phyloP scores from a whole-genome alignment of 208 protist genomes.

The Trypanosomatidae sp. region DNA sequence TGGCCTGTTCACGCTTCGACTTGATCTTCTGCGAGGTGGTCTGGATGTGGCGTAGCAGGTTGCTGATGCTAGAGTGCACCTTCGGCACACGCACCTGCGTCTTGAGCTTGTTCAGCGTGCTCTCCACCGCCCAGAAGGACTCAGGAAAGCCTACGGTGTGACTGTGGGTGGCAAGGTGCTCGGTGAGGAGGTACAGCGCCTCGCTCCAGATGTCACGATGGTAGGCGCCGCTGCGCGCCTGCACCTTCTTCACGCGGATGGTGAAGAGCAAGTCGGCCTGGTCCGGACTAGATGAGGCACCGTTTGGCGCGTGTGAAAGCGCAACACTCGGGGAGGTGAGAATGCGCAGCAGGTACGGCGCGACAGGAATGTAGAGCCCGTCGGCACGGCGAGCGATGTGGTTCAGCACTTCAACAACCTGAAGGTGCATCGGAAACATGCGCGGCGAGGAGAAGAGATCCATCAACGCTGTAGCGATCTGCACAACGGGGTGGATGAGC shows the following conservation, averaged over 20 bases:
- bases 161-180: constrained; percentile 85
- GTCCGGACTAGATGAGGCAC: constrained; percentile 36
- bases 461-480: constrained; percentile 88
- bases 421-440: constrained; percentile 96
- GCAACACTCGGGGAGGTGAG: constrained; percentile 85
- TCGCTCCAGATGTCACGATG: constrained; percentile 78
- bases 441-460: constrained; percentile 92
- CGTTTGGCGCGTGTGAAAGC: constrained; percentile 41
- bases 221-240: constrained; percentile 70
- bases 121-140: constrained; percentile 86
- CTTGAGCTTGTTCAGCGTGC: constrained; percentile 83
- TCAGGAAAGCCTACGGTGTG: constrained; percentile 94
- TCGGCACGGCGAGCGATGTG: constrained; percentile 84
- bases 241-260: constrained; percentile 91
- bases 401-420: constrained; percentile 93
- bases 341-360: constrained; percentile 93
- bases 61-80: constrained; percentile 72
- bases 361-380: constrained; percentile 92
- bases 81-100: constrained; percentile 84
- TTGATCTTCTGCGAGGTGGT: constrained; percentile 62
- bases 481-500: constrained; percentile 93
- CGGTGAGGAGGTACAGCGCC: constrained; percentile 86
- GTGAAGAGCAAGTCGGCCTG: constrained; percentile 83
- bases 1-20: constrained; percentile 67
- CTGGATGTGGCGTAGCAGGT: constrained; percentile 79